A percentile compares a stretch with the other conserved stretches of the same genome.
Evolutionary conservation across 2,329 filamentous ascomycete genomes (phyloP).

Genomic region (Talaromyces albobiverticillius): DNA sequence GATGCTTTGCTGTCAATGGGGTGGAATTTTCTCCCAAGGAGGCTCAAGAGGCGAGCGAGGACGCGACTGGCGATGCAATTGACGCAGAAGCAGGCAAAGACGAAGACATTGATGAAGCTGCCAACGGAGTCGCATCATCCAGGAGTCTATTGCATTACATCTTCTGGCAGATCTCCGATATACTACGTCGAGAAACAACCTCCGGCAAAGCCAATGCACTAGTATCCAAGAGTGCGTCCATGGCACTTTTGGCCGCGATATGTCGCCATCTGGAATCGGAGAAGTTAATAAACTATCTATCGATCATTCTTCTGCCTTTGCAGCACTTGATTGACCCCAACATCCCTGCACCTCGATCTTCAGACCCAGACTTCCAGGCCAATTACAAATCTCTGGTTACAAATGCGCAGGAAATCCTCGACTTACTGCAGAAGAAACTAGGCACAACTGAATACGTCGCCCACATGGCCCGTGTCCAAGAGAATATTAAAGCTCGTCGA

Average conservation of each 20-base stretch:
- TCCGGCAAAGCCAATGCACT: conserved; percentile 62
- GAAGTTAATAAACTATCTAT: conserved; percentile 61
- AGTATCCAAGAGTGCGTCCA: conserved; percentile 70
- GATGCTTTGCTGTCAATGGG: conserved; percentile 59
- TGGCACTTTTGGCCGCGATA: conserved; percentile 71
- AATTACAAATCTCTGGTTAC: conserved; percentile 69
- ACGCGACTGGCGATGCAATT: conserved; percentile 39
- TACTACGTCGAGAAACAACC: conserved; percentile 72
- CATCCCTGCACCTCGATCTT: conserved; percentile 68
- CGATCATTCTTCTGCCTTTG: conserved; percentile 64
- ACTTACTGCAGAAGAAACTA: conserved; percentile 77
- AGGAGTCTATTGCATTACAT: conserved; percentile 67
- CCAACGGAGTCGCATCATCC: conserved; percentile 22
- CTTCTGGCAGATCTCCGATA: conserved; percentile 72
- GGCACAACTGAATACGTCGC: conserved; percentile 78
- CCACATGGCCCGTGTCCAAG: conserved; percentile 68
- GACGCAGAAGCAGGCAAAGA: conserved; percentile 40
- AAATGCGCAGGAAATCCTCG: conserved; percentile 73
- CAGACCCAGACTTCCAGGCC: conserved; percentile 66
- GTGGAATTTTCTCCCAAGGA: conserved; percentile 42
- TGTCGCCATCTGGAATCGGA: conserved; percentile 58
- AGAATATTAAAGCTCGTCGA: conserved; percentile 67
- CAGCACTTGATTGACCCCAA: conserved; percentile 80
- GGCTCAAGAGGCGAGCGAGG: conserved; percentile 37
- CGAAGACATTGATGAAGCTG: conserved; percentile 35